phyloP scores from a whole-genome alignment of 345 rosid species.

The Salix purpurea region DNA sequence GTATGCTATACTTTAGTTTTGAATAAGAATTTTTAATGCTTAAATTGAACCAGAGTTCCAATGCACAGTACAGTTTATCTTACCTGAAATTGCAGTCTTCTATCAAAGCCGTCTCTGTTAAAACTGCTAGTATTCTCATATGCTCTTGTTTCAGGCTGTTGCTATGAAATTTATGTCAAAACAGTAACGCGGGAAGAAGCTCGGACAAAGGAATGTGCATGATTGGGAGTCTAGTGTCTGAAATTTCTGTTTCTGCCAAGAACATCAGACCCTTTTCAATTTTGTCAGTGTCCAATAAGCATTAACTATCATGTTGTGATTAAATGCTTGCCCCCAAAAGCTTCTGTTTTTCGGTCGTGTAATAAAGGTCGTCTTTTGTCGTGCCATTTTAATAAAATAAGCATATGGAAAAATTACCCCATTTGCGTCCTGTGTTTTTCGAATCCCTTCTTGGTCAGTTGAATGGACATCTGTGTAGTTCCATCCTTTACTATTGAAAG shows the following conservation, averaged over 20 bases:
- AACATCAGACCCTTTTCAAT: neutral
- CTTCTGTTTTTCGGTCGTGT: neutral
- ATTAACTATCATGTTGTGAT: neutral
- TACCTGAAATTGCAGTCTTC: neutral
- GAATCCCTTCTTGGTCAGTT: neutral
- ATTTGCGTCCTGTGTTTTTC: neutral
- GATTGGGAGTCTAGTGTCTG: constrained; percentile 6
- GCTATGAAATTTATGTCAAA: constrained; percentile 86
- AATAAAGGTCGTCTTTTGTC: neutral
- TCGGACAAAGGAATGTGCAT: constrained; percentile 39
- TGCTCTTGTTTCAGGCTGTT: constrained; percentile 57
- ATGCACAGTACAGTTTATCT: neutral
- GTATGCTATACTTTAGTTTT: neutral
- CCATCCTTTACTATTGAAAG: neutral
- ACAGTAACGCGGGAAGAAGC: constrained; percentile 71
- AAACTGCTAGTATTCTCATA: neutral
- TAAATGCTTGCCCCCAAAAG: constrained; percentile 14
- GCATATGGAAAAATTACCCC: neutral
- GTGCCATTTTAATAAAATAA: neutral
- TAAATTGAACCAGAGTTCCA: neutral
- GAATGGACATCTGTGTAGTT: neutral
- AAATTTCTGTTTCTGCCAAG: constrained; percentile 1
- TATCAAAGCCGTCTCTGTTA: too few relatives aligned
- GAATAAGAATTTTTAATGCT: neutral
- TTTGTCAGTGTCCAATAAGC: constrained; percentile 19